Evolutionary conservation across 768 basidiomycete species (phyloP).

Genomic region (Phlegmacium glaucopus): DNA sequence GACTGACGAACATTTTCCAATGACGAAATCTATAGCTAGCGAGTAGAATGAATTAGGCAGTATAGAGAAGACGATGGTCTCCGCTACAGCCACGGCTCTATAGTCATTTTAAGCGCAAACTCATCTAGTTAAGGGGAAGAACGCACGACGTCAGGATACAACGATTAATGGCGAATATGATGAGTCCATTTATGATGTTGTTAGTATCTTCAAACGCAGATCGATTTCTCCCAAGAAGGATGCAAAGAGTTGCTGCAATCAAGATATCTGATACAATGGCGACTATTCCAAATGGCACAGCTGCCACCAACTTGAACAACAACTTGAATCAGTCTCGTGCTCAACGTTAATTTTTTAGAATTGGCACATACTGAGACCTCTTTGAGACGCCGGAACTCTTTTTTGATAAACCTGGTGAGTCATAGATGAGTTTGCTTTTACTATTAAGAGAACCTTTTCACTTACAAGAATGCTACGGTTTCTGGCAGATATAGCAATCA

Average conservation of each 20-base stretch:
- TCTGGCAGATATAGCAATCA: slow-evolving; percentile 18
- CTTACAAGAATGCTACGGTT: slow-evolving; percentile 36
- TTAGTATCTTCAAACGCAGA: slow-evolving; percentile 41
- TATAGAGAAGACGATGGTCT: slow-evolving; percentile 37
- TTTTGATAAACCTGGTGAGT: slow-evolving; percentile 32
- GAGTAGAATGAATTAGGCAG: slow-evolving; percentile 43
- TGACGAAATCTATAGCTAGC: slow-evolving; percentile 48
- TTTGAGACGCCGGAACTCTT: slow-evolving; percentile 30
- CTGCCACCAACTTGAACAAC: slow-evolving; percentile 27
- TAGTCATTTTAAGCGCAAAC: neutral
- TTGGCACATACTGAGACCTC: slow-evolving; percentile 28
- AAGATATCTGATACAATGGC: slow-evolving; percentile 45
- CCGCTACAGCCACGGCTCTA: slow-evolving; percentile 36
- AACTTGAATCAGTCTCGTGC: neutral
- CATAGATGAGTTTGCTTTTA: neutral
- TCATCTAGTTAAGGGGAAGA: neutral
- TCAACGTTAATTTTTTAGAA: neutral
- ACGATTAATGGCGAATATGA: slow-evolving; percentile 47
- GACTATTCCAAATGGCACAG: slow-evolving; percentile 41
- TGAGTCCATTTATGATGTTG: slow-evolving; percentile 39
- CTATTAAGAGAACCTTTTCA: neutral
- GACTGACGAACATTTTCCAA: slow-evolving; percentile 42
- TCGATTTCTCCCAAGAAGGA: slow-evolving; percentile 37
- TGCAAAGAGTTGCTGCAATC: slow-evolving; percentile 40
- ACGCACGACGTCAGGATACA: slow-evolving; percentile 50